Evolutionary conservation across 2,329 filamentous ascomycete genomes (phyloP), one percentile per base, ranked within the genome.

Genomic region (Delphinella strobiligena): DNA sequence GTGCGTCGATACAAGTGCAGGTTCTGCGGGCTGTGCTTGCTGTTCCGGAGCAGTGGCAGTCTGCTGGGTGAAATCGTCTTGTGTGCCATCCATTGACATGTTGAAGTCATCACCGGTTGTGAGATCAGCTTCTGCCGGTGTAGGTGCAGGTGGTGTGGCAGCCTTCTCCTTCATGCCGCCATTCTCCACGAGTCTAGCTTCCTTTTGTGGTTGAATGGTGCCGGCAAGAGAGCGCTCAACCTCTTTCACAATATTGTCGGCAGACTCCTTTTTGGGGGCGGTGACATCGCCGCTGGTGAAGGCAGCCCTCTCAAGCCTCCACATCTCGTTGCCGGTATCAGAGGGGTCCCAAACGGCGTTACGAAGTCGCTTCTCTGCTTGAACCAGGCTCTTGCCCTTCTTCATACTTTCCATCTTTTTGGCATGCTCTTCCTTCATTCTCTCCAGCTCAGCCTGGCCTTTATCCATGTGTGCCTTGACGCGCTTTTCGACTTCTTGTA

Each of bases 401-500:
- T 75, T 74, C 57, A 80, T 80, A 50, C 94, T 74, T 47, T 79
- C 80, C 63, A 96, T 73, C 42, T 79, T 74, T 52, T 76, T 77
- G 2, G 76, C 78, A 58, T 98, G 89, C 19, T 81, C 75, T 24
- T 74, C 74, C 60, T 86, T 85, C 74, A 96, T 79, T 49, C 76
- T 78, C 50, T 88, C 82, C 40, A 96, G 86, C 52, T 96, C 88
- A 1, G 75, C 75, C 45, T 83, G 76, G 37, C 84, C 82, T 19
- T 82, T 74, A 7, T 75, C 71, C 9, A 91, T 71, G 53, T 82
- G 81, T 35, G 81, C 75, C 16, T 74, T 66, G 2, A 88, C 82
- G 27, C 87, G 77, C 54, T 82, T 80, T 42, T 82, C 78, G 59
- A 96, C 95, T 49, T 91, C 81, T 33, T 85, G 80, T 1, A 88